Base-by-base conservation (phyloP, 352 stramenopile species). In the Globisporangium paddicum region DNA sequence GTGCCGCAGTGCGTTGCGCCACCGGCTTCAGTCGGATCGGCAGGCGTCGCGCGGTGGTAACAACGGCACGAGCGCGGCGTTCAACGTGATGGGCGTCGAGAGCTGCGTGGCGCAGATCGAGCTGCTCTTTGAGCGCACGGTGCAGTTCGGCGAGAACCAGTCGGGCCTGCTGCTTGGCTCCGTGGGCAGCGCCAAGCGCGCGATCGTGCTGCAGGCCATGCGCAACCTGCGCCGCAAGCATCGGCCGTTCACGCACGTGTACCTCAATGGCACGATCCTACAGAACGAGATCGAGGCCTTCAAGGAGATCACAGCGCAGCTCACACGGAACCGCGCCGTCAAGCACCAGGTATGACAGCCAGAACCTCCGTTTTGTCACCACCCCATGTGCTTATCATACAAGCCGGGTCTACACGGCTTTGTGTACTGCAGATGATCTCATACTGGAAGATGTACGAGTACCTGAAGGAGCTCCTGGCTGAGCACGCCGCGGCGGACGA, bases 381-480 rank as follows among this genome's bases (percentile, higher is more conserved):
- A n/a, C 35, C n/a, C n/a, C 35, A n/a, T 41, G 35, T 6, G 14
- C 11, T 41, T 41, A 14, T 41, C 9, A 14, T 38, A 14, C n/a
- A n/a, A n/a, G n/a, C n/a, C n/a, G n/a, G n/a, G n/a, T n/a, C n/a
- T n/a, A n/a, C n/a, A n/a, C n/a, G n/a, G n/a, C n/a, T n/a, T 6
- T 32, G 6, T 32, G 28, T 47, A 21, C 19, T 14, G 9, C 60
- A 87, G 73, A 53, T 53, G 26, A 56, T 93, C 21, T 85, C 82
- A 10, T 95, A 92, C 58, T 88, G 70, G 72, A 91, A 84, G 54
- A 93, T 95, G 82, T 93, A 95, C 66, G 72, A 77, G 48, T 91
- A 91, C 55, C 67, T 95, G 40, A 79, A 84, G n/a, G 63, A 69
- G 35, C 60, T 95, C 34, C 64, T 95, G 32, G 69, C 75, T 1